A percentile compares a stretch with the other conserved stretches of the same genome.
Evolutionary conservation across 108 stramenopile genomes (phyloP).

Genomic region (Epithemia pelagica): DNA sequence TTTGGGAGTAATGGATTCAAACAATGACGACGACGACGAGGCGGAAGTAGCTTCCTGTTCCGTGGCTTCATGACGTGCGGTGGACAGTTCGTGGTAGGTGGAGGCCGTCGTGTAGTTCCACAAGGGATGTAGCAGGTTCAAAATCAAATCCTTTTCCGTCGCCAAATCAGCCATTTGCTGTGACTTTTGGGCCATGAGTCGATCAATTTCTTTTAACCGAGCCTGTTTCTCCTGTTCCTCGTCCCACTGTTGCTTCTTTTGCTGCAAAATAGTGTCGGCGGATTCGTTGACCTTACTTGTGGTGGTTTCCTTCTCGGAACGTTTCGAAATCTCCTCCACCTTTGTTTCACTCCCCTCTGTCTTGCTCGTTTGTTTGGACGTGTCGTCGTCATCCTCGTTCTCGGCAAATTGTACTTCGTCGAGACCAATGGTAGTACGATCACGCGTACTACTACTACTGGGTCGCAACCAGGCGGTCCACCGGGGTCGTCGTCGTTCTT

Average conservation of each 20-base stretch:
- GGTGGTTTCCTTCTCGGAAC: too few relatives aligned
- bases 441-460: too few relatives aligned
- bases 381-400: too few relatives aligned
- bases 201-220: constrained; percentile 73
- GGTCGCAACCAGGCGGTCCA: too few relatives aligned
- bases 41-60: background rate
- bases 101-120: constrained; percentile 65
- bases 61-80: background rate
- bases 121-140: constrained; percentile 75
- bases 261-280: too few relatives aligned
- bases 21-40: background rate
- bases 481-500: too few relatives aligned
- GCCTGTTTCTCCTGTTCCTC: constrained; percentile 36
- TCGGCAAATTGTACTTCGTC: too few relatives aligned
- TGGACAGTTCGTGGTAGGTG: background rate
- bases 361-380: too few relatives aligned
- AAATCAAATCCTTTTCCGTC: constrained; percentile 79
- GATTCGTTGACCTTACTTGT: too few relatives aligned
- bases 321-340: too few relatives aligned
- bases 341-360: too few relatives aligned
- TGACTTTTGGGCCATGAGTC: constrained; percentile 47
- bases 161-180: constrained; percentile 52
- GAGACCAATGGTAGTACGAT: too few relatives aligned
- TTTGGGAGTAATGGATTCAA: constrained; percentile 10
- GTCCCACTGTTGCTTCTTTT: background rate